Evolutionary conservation across 1,284 basidiomycete species (phyloP).

Genomic region (Phlebopus sp.): DNA sequence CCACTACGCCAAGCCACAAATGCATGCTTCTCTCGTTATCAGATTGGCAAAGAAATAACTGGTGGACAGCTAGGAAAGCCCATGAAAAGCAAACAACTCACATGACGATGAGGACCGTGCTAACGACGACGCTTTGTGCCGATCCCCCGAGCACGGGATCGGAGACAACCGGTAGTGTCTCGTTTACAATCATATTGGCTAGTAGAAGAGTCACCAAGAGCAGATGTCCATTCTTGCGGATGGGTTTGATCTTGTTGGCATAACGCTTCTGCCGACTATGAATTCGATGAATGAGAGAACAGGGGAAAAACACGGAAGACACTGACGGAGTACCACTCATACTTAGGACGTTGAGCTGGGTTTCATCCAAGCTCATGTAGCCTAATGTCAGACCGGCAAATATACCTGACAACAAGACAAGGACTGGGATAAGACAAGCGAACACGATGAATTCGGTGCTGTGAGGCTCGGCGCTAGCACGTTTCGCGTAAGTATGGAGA

Average conservation of each 20-base stretch:
- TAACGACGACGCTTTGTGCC: conserved; percentile 75
- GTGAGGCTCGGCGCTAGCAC: conserved; percentile 12
- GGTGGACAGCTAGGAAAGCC: not conserved
- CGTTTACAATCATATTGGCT: conserved; percentile 90
- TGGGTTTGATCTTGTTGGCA: conserved; percentile 83
- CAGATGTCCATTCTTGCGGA: conserved; percentile 83
- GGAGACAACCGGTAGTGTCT: conserved; percentile 88
- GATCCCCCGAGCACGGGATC: conserved; percentile 88
- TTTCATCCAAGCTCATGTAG: conserved; percentile 93
- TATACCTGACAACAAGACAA: conserved; percentile 52
- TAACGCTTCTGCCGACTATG: conserved; percentile 72
- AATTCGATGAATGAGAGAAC: not conserved
- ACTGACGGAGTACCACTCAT: conserved; percentile 80
- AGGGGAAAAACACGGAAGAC: not conserved
- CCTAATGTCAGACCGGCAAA: conserved; percentile 81
- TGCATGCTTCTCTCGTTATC: not conserved
- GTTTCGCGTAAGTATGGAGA: conserved; percentile 24
- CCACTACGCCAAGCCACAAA: too few relatives aligned
- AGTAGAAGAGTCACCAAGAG: conserved; percentile 81
- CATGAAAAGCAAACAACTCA: conserved; percentile 38
- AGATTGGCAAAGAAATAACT: not conserved
- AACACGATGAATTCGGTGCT: conserved; percentile 29
- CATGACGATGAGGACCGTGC: conserved; percentile 86
- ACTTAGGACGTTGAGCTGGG: conserved; percentile 84
- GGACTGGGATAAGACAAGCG: conserved; percentile 45